A percentile compares a stretch with the other conserved stretches of the same genome.
Evolutionary conservation across 2,329 filamentous ascomycete genomes (phyloP).

Genomic region (Penicillium sp.): DNA sequence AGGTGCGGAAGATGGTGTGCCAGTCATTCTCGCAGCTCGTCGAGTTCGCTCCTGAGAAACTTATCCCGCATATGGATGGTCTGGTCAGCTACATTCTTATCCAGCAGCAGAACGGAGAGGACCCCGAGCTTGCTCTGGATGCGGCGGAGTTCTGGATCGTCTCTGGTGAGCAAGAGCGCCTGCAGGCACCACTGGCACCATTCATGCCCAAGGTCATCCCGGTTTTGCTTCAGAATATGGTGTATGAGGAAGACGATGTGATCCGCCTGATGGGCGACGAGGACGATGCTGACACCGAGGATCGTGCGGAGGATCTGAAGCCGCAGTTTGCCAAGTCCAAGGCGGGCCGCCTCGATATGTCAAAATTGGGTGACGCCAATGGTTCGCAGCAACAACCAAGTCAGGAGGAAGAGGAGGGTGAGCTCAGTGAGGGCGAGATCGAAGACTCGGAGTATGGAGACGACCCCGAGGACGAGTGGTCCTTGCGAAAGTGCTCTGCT

Average conservation of each 20-base stretch:
- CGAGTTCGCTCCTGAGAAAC: slow-evolving; percentile 85
- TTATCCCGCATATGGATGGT: slow-evolving; percentile 81
- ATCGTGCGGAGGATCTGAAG: slow-evolving; percentile 86
- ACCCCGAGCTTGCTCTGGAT: slow-evolving; percentile 87
- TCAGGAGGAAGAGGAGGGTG: slow-evolving; percentile 60
- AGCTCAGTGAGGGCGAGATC: slow-evolving; percentile 85
- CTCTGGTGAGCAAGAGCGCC: slow-evolving; percentile 79
- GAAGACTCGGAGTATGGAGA: slow-evolving; percentile 68
- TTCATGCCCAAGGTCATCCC: slow-evolving; percentile 84
- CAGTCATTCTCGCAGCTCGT: slow-evolving; percentile 90
- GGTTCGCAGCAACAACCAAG: slow-evolving; percentile 49
- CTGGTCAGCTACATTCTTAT: slow-evolving; percentile 90
- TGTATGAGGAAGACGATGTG: slow-evolving; percentile 94
- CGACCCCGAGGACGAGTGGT: slow-evolving; percentile 91
- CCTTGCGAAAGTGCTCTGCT: slow-evolving; percentile 92
- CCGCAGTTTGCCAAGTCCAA: slow-evolving; percentile 81
- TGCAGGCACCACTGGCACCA: slow-evolving; percentile 74
- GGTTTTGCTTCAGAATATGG: slow-evolving; percentile 88
- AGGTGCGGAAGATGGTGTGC: slow-evolving; percentile 90
- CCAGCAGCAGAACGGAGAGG: slow-evolving; percentile 78
- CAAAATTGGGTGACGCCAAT: slow-evolving; percentile 41
- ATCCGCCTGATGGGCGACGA: slow-evolving; percentile 78
- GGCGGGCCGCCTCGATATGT: slow-evolving; percentile 59
- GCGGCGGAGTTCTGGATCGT: slow-evolving; percentile 98
- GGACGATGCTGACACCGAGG: slow-evolving; percentile 88